These are phyloP conservation scores for Obelidium mucronatum DNA, from an alignment of 192 early-diverging fungal species.

Conservation along the genomic window DNA sequence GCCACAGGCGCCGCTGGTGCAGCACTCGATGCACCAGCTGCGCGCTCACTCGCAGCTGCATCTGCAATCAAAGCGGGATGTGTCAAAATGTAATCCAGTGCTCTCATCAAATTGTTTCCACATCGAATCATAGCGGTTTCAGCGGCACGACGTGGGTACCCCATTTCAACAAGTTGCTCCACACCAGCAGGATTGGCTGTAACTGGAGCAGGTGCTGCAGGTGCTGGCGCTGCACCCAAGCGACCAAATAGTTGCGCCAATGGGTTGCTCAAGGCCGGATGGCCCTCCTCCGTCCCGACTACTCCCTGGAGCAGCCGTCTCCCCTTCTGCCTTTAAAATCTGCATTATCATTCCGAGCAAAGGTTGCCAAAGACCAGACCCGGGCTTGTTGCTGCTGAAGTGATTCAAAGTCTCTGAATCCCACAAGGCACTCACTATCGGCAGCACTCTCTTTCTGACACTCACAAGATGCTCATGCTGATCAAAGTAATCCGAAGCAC, in stretches of 20 bases:
- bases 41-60: conserved; percentile 45
- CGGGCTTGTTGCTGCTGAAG: conserved; percentile 42
- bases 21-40: conserved; percentile 44
- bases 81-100: conserved; percentile 84
- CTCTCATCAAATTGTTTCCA: conserved; percentile 78
- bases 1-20: conserved; percentile 24
- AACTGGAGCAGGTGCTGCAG: conserved; percentile 43
- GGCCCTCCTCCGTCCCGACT: not conserved
- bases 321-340: conserved; percentile 78
- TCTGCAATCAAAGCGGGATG: conserved; percentile 58
- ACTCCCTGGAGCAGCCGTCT: conserved; percentile 45
- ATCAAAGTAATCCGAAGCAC: conserved; percentile 66
- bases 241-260: conserved; percentile 24
- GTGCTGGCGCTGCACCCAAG: not conserved
- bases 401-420: conserved; percentile 62
- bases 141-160: conserved; percentile 80
- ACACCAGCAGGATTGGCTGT: conserved; percentile 71
- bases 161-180: conserved; percentile 85
- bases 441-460: conserved; percentile 67
- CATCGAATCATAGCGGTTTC: conserved; percentile 80
- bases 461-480: conserved; percentile 71
- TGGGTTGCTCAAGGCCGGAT: not conserved
- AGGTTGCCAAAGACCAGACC: conserved; percentile 62
- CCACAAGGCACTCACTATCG: conserved; percentile 71
- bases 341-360: conserved; percentile 65